Evolutionary conservation across 140 eudicot species (phyloP), one percentile per base, ranked within the genome.

Genomic region (Ambrosia hybrid): DNA sequence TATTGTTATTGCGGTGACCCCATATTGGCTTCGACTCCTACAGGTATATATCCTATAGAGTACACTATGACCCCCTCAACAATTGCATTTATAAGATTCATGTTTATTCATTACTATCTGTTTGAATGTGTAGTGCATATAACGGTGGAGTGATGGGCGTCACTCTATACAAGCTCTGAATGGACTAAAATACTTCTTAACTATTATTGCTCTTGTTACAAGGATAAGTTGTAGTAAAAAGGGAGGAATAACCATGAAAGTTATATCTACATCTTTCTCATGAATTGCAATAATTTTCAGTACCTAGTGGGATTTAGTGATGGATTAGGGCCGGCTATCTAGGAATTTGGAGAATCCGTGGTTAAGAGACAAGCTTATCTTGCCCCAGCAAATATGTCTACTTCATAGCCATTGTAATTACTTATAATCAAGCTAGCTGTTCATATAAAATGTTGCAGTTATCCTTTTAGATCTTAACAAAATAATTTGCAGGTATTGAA

Each of bases 351-450:
- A 80, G 67, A 89, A 89, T 72, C 87, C 81, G 5, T 89, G 85
- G 88, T 87, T 89, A 76, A 89, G 94, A 80, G 90, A 89, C 79
- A 84, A 83, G 15, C 86, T 89, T 36, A 75, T 89, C 51, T 68
- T 89, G 49, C 85, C 87, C 30, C 1, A 80, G 73, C 48, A 87
- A 72, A 76, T 77, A 67, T 55, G 73, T 87, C 37, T 89, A 87
- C 85, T 89, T 78, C 71, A 73, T 76, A 57, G 92, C 91, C 49
- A 89, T 89, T 83, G 96, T 78, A 77, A 16, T 9, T 67, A 61
- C 4, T 21, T 21, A 21, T 21, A 21, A 21, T 21, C 30, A 21
- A 21, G 30, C 30, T 21, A 21, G 30, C 30, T 21, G 30, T 21
- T 21, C 30, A 21, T 21, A 21, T 21, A 21, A 21, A 21, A 21